Evolutionary conservation across 192 early-diverging fungal species (phyloP).

Genomic region (Coemansia sp.): DNA sequence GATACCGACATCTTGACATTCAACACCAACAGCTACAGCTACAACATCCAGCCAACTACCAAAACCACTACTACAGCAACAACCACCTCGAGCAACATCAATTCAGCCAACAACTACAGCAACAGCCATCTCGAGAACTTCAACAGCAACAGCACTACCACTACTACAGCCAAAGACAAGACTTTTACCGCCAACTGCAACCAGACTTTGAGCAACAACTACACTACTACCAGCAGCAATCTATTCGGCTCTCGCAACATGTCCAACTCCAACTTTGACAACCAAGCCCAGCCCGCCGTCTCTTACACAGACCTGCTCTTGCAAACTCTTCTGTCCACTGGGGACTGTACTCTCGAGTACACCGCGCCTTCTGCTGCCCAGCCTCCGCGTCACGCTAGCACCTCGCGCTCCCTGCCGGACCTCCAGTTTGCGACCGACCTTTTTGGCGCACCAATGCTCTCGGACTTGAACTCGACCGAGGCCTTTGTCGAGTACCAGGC

Average conservation of each 20-base stretch:
- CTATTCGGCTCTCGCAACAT: slow-evolving; percentile 9
- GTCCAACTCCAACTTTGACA: background rate
- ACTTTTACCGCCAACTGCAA: background rate
- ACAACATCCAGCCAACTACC: slow-evolving; percentile 4
- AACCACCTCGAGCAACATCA: slow-evolving; percentile 12
- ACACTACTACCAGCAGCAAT: background rate
- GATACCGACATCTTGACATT: slow-evolving; percentile 44
- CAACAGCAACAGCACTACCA: slow-evolving; percentile 11
- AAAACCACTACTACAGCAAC: slow-evolving; percentile 2
- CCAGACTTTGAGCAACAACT: background rate
- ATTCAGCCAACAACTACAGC: background rate
- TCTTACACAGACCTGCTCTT: slow-evolving; percentile 19
- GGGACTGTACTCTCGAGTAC: slow-evolving; percentile 24
- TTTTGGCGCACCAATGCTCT: slow-evolving; percentile 26
- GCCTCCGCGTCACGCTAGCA: background rate
- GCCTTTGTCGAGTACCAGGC: slow-evolving; percentile 14
- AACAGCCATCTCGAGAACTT: slow-evolving; percentile 9
- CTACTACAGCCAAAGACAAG: background rate
- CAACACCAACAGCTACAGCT: slow-evolving; percentile 11
- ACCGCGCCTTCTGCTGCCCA: slow-evolving; percentile 17
- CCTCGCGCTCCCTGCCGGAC: slow-evolving; percentile 24
- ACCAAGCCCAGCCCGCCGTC: background rate
- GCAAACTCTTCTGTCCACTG: slow-evolving; percentile 17
- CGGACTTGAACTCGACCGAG: slow-evolving; percentile 2
- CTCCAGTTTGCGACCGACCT: slow-evolving; percentile 10